Conservation (phyloP, 2,329 filamentous ascomycete species). For the Cladophialophora immunda region DNA sequence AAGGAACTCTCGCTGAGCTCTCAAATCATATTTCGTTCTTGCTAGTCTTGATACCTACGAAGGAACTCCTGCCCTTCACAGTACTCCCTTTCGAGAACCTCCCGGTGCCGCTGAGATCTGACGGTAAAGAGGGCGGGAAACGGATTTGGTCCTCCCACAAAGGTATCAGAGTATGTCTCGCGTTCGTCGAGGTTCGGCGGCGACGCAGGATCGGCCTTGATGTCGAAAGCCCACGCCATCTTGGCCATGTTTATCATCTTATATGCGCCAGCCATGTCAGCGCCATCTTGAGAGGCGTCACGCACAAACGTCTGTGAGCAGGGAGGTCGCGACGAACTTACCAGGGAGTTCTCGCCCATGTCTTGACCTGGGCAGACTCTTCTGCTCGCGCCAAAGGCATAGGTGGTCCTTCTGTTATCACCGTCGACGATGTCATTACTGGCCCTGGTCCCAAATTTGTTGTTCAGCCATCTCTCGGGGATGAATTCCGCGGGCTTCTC, state of each 20-base stretch:
- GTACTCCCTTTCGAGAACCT: constrained; percentile 27
- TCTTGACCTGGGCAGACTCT: constrained; percentile 31
- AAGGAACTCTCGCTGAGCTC: too few relatives aligned
- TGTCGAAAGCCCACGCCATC: constrained; percentile 32
- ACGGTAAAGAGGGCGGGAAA: constrained; percentile 23
- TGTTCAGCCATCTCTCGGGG: constrained; percentile 29
- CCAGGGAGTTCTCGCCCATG: constrained; percentile 28
- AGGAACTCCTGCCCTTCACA: constrained; percentile 19
- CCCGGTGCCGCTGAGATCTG: constrained; percentile 21
- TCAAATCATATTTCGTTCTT: neutral
- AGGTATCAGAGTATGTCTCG: constrained; percentile 41
- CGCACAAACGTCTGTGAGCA: neutral
- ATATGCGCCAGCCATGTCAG: neutral
- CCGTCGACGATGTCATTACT: neutral
- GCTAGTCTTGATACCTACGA: constrained; percentile 23
- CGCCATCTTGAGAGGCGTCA: neutral
- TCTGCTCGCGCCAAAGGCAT: constrained; percentile 41
- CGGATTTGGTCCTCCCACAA: constrained; percentile 43
- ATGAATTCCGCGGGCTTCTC: constrained; percentile 21
- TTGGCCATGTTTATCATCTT: constrained; percentile 32
- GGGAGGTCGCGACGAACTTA: constrained; percentile 5
- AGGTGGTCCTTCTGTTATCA: constrained; percentile 37
- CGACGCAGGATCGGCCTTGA: constrained; percentile 31
- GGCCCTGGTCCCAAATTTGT: constrained; percentile 25
- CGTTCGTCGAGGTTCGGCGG: constrained; percentile 53